Conservation (phyloP, 1,284 basidiomycete genomes). For the Ustilago lituana region DNA sequence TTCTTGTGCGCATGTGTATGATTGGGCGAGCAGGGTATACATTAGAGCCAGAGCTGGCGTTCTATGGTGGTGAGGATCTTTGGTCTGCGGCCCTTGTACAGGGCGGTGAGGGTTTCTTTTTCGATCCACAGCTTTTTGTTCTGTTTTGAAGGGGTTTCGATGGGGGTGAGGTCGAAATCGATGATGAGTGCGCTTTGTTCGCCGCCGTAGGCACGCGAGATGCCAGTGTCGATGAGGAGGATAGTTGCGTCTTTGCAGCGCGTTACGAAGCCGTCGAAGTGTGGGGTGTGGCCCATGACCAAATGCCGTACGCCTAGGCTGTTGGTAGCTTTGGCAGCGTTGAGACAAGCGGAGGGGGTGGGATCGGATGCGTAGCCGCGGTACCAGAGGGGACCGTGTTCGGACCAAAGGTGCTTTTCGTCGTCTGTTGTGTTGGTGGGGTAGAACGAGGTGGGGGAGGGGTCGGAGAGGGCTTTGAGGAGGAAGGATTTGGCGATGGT, state of each 20-base stretch:
- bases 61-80: slow-evolving; percentile 27
- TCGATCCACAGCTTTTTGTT: slow-evolving; percentile 31
- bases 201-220: slow-evolving; percentile 62
- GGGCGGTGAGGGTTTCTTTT: slow-evolving; percentile 35
- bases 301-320: slow-evolving; percentile 36
- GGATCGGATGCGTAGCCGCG: slow-evolving; percentile 60
- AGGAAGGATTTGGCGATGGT: slow-evolving; percentile 47
- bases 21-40: not conserved
- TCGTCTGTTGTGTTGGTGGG: slow-evolving; percentile 40
- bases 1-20: not conserved
- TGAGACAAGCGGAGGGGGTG: slow-evolving; percentile 29
- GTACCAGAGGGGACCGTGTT: slow-evolving; percentile 64
- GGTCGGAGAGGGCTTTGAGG: slow-evolving; percentile 42
- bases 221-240: slow-evolving; percentile 65
- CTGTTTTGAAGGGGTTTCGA: not conserved
- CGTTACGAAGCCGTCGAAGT: slow-evolving; percentile 58
- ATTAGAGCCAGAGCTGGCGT: slow-evolving; percentile 14
- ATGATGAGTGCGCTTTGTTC: slow-evolving; percentile 59
- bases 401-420: slow-evolving; percentile 50
- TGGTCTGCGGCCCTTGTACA: slow-evolving; percentile 39
- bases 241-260: slow-evolving; percentile 52
- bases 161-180: slow-evolving; percentile 41
- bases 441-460: slow-evolving; percentile 7
- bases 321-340: slow-evolving; percentile 19
- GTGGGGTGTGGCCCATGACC: slow-evolving; percentile 64